Evolutionary conservation across 2,329 filamentous ascomycete genomes (phyloP).

Genomic region (Phyllosticta capitalensis): DNA sequence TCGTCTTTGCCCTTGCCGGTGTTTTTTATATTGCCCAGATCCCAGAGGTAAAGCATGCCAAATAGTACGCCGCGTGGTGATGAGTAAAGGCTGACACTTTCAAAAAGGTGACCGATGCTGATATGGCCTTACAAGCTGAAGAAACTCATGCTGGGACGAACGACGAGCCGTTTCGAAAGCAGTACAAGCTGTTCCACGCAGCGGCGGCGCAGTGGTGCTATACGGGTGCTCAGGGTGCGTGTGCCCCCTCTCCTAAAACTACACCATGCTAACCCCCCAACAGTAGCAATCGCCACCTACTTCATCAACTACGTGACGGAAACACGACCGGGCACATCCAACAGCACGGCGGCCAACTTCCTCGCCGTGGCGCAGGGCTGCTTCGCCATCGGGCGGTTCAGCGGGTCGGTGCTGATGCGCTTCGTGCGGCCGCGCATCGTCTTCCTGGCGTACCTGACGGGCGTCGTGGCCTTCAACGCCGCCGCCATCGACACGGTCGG

Average conservation of each 20-base stretch:
- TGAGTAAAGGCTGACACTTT: no score
- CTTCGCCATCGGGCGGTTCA: conserved; percentile 65
- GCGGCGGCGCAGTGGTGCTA: conserved; percentile 72
- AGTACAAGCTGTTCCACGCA: conserved; percentile 67
- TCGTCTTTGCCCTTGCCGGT: conserved; percentile 47
- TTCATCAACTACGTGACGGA: conserved; percentile 44
- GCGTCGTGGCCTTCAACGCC: conserved; percentile 51
- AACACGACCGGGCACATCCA: conserved; percentile 16
- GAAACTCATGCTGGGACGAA: conserved; percentile 27
- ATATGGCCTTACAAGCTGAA: conserved; percentile 47
- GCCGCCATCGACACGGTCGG: conserved; percentile 44
- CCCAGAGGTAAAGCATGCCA: conserved; percentile 29
- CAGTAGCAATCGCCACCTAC: conserved; percentile 38
- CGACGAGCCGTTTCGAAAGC: conserved; percentile 45
- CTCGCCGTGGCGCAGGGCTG: conserved; percentile 64
- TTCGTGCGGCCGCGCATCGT: conserved; percentile 59
- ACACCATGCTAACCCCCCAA: neutral
- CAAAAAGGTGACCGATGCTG: conserved; percentile 44
- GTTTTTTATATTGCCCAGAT: conserved; percentile 50
- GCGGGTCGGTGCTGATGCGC: conserved; percentile 56
- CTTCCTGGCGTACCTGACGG: conserved; percentile 57
- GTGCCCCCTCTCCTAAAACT: neutral
- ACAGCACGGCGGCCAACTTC: conserved; percentile 52
- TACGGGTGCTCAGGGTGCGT: conserved; percentile 55
- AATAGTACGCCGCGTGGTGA: no score